Base-by-base conservation (phyloP, 306 rosid genomes). In the Mimosa pudica region DNA sequence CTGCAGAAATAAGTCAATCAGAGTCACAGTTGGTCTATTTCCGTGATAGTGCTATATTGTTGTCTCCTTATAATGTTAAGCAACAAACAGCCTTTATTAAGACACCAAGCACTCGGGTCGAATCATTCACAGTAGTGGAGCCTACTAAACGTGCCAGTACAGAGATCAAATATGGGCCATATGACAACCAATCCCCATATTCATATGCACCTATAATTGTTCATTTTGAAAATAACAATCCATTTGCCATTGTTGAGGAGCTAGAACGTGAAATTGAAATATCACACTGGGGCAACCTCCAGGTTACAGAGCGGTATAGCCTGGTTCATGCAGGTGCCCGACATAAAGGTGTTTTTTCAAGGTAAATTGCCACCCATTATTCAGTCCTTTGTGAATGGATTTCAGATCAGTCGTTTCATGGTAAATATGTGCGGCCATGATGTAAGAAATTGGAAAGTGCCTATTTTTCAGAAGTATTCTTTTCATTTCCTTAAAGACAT, bases 241-340 rank as follows among this genome's bases (percentile, higher is more conserved):
- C 98, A 80, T 95, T 93, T 79, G 91, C 97, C 47, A 90, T 90
- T 61, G 96, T 93, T 82, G 99, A 95, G 96, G 99, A 93, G 85
- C 94, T 95, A 58, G 97, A 90, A 75, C 99, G 98, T 2, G 99
- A 93, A 87, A 88, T 95, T 75, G 99, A 95, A 85, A 88, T 95
- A 88, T 95, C 99, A 88, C 99, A 95, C 82, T 92, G 99, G 99
- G 99, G 99, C 64, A 93, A 73, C 84, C 16, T 95, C 73, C 98
- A 90, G 81, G 83, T 95, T 86, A 95, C 94, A 3, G 98, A 95
- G 90, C 89, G 85, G 79, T 95, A 95, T 81, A 89, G 63, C 71
- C 74, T 95, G 85, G 88, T 70, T 70, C 96, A 93, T 82, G 92
- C 92, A 7, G 99, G 99, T 71, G 99, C 99, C 80, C 88, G 87